Evolutionary conservation across 1,284 basidiomycete species (phyloP).

Genomic region (Boletellus dicymbophilus): DNA sequence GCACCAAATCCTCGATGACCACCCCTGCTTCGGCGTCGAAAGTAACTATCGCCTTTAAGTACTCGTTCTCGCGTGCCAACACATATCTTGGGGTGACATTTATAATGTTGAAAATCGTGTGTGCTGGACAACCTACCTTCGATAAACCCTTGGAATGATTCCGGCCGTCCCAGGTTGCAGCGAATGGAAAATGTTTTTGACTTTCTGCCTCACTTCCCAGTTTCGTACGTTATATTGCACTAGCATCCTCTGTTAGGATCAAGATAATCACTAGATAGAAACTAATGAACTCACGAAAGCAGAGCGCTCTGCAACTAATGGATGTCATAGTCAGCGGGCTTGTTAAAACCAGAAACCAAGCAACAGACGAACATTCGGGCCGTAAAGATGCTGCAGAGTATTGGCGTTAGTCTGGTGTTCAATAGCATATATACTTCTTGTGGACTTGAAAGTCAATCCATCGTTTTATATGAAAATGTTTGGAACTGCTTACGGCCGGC

Average conservation of each 20-base stretch:
- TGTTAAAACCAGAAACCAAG: not conserved
- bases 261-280: not conserved
- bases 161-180: conserved; percentile 12
- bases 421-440: conserved; percentile 19
- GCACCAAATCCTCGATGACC: conserved; percentile 25
- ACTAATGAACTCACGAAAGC: conserved; percentile 23
- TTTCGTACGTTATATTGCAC: conserved; percentile 22
- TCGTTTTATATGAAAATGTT: not conserved
- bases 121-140: conserved; percentile 4
- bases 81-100: conserved; percentile 16
- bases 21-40: conserved; percentile 17
- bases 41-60: conserved; percentile 16
- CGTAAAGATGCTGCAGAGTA: conserved; percentile 23
- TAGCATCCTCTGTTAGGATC: not conserved
- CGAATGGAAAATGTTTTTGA: conserved; percentile 12
- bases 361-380: conserved; percentile 26
- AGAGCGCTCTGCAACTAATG: conserved; percentile 26
- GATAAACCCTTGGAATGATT: conserved; percentile 12
- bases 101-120: not conserved
- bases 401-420: conserved; percentile 22
- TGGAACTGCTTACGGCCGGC: conserved; percentile 10
- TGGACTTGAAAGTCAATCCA: not conserved
- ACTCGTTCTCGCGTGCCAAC: conserved; percentile 1
- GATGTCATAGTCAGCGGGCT: not conserved
- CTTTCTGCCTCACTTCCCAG: not conserved